Conservation (phyloP, 2,329 filamentous ascomycete genomes). For the Chrysoporthe austroafricana region DNA sequence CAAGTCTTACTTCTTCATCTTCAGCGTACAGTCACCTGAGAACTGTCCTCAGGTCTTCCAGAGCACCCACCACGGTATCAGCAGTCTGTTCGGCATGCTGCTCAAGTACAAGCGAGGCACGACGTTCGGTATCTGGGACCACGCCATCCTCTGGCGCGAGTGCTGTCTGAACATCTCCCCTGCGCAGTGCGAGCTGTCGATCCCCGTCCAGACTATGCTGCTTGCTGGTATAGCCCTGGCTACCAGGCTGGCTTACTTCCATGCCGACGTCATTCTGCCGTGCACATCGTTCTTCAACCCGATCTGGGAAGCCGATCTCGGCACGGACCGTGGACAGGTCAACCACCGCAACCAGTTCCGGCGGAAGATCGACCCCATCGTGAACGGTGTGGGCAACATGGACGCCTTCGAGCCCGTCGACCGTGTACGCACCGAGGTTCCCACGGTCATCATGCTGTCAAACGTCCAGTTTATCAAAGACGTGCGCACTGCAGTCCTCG, state of each 20-base stretch:
- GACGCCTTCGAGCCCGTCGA: conserved; percentile 64
- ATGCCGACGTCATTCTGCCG: conserved; percentile 63
- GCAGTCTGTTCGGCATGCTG: conserved; percentile 63
- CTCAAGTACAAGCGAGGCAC: conserved; percentile 64
- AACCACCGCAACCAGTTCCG: conserved; percentile 60
- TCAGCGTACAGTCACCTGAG: conserved; percentile 60
- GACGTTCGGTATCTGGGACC: conserved; percentile 66
- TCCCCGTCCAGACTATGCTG: conserved; percentile 53
- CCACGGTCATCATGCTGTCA: conserved; percentile 68
- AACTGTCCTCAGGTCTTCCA: conserved; percentile 64
- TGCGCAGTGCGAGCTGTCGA: conserved; percentile 51
- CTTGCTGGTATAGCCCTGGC: conserved; percentile 52
- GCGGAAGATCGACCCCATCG: conserved; percentile 66
- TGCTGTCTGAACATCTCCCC: conserved; percentile 54
- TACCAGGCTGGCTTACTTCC: conserved; percentile 49
- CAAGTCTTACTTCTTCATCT: conserved; percentile 56
- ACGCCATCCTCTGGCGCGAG: conserved; percentile 65
- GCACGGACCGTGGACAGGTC: conserved; percentile 59
- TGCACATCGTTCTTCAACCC: conserved; percentile 66
- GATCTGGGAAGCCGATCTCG: conserved; percentile 66
- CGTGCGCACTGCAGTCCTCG: conserved; percentile 66
- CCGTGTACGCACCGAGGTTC: conserved; percentile 59
- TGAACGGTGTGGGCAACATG: conserved; percentile 69
- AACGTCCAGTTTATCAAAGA: conserved; percentile 65
- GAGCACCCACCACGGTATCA: conserved; percentile 65